Evolutionary conservation across 1,139 yeast species (phyloP).

Genomic region (Tardiomyces blankii): DNA sequence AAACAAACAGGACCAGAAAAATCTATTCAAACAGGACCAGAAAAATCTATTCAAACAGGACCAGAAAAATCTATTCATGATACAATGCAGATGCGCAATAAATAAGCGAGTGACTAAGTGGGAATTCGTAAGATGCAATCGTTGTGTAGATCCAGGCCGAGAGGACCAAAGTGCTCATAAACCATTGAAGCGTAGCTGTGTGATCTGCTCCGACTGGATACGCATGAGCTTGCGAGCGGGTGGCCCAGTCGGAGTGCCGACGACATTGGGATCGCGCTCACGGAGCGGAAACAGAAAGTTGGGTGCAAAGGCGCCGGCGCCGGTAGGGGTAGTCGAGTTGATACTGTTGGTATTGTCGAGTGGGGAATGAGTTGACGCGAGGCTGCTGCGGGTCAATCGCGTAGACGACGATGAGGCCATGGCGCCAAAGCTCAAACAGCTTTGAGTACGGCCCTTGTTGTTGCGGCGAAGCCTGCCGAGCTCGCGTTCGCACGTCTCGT

Average conservation of each 20-base stretch:
- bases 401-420: neutral
- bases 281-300: constrained; percentile 11
- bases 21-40: no score
- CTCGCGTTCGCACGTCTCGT: constrained; percentile 57
- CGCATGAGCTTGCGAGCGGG: neutral
- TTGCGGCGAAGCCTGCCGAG: constrained; percentile 52
- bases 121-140: no score
- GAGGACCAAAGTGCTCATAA: neutral
- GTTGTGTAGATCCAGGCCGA: no score
- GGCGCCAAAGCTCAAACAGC: constrained; percentile 8
- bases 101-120: no score
- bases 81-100: no score
- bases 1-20: no score
- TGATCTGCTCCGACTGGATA: neutral
- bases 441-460: constrained; percentile 19
- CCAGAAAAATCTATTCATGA: no score
- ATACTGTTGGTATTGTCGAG: neutral
- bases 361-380: neutral
- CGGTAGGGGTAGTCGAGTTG: no score
- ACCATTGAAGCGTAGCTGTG: neutral
- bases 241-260: neutral
- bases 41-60: no score
- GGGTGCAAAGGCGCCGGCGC: constrained; percentile 1
- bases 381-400: neutral
- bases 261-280: constrained; percentile 5